Base-by-base conservation (phyloP, 176 grass and related monocot species). In the Elaeis guineensis region DNA sequence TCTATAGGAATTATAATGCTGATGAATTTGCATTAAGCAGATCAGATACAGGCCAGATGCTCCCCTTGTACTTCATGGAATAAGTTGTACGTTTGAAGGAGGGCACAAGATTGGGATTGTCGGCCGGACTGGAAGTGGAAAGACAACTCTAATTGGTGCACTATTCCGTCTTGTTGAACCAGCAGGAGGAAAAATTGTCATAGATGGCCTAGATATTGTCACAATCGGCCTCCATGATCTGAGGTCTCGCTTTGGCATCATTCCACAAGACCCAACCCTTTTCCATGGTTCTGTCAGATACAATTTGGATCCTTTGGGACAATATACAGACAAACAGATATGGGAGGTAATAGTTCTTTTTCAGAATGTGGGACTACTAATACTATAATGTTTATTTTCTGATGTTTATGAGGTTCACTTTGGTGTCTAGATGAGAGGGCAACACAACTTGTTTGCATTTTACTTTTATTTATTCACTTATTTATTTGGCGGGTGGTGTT, bases 131-230 rank as follows among this genome's bases (percentile, higher is more conserved):
- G 93, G 93, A 61, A 97, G 87, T 73, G 87, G 93, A 49, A 91
- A 97, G 63, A 91, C 93, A 71, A 97, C 87, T 75, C 71, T 97
- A 72, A 89, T 97, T 44, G 69, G 87, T 55, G 87, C 84, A 24
- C 53, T 91, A 25, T 97, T 97, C 71, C 87, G 93, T 57, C 85
- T 97, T n/a, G 87, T 97, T 62, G 93, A 97, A 52, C 93, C 93
- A 44, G 49, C 75, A 77, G 84, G 76, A 78, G 93, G 93, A 24
- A 78, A 73, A 67, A 92, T n/a, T n/a, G n/a, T n/a, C n/a, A n/a
- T n/a, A n/a, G n/a, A n/a, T n/a, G n/a, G n/a, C n/a, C n/a, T n/a
- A n/a, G n/a, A n/a, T n/a, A n/a, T n/a, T n/a, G n/a, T n/a, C n/a
- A n/a, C n/a, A n/a, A n/a, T n/a, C n/a, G n/a, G n/a, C n/a, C n/a